Evolutionary conservation across 2,329 filamentous ascomycete species (phyloP).

Genomic region (Penicillium sp.): DNA sequence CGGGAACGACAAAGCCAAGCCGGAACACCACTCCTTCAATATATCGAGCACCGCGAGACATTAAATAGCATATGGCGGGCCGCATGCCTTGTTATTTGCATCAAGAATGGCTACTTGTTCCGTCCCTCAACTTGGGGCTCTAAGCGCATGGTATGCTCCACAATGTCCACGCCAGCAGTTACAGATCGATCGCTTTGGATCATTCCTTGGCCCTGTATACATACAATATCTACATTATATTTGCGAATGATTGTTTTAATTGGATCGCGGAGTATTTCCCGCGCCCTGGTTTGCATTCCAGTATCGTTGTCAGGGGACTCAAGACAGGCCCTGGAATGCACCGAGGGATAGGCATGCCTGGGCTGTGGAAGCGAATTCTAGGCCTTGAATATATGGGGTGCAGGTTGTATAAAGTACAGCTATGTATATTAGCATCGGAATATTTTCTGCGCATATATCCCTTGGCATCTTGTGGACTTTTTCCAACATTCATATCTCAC

Average conservation of each 20-base stretch:
- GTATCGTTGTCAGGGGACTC: slow-evolving; percentile 23
- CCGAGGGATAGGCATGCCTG: background rate
- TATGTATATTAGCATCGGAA: background rate
- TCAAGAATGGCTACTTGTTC: slow-evolving; percentile 17
- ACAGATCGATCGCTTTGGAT: background rate
- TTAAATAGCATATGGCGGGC: slow-evolving; percentile 19
- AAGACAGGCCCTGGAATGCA: slow-evolving; percentile 22
- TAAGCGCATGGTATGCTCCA: slow-evolving; percentile 20
- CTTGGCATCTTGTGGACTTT: background rate
- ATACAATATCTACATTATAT: background rate
- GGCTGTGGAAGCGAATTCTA: background rate
- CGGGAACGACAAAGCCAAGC: background rate
- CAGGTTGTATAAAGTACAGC: background rate
- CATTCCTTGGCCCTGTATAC: background rate
- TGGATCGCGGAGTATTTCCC: slow-evolving; percentile 2
- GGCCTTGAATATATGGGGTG: background rate
- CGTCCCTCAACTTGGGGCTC: slow-evolving; percentile 4
- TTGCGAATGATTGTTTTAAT: background rate
- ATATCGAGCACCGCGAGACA: background rate
- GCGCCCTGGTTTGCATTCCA: slow-evolving; percentile 21
- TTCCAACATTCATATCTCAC: too few relatives aligned
- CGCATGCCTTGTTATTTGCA: slow-evolving; percentile 10
- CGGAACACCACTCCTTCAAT: background rate
- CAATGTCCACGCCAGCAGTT: slow-evolving; percentile 14
- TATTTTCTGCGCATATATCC: background rate